A percentile compares a stretch with the other conserved stretches of the same genome.
Evolutionary conservation across 2,329 filamentous ascomycete species (phyloP).

Genomic region (Cercospora brassicicola): DNA sequence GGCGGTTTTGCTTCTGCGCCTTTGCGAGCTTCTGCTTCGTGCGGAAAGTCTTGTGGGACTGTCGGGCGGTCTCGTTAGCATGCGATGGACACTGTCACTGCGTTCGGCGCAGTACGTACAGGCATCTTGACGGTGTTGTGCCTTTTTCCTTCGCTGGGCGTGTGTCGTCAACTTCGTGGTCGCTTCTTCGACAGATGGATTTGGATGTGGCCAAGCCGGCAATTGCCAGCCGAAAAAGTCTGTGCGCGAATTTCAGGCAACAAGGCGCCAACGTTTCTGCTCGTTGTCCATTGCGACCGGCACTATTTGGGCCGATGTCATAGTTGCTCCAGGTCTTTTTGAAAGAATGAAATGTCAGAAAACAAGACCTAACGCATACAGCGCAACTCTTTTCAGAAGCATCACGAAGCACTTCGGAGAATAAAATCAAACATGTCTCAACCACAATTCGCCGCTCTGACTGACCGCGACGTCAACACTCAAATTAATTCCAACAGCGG

Average conservation of each 20-base stretch:
- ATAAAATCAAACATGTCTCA: constrained; percentile 20
- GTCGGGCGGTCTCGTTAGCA: constrained; percentile 33
- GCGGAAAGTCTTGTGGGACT: constrained; percentile 99
- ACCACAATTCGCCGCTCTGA: constrained; percentile 28
- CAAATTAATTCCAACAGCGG: constrained; percentile 24
- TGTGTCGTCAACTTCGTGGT: constrained; percentile 9
- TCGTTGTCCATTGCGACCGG: constrained; percentile 11
- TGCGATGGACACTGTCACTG: not conserved
- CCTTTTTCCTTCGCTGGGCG: constrained; percentile 23
- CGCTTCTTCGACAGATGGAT: constrained; percentile 5
- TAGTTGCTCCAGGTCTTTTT: not conserved
- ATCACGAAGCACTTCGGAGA: not conserved
- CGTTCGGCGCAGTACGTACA: constrained; percentile 30
- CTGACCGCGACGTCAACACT: constrained; percentile 30
- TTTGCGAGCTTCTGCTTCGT: constrained; percentile 99
- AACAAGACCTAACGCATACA: not conserved
- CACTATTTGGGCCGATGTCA: constrained; percentile 12
- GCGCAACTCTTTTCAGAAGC: constrained; percentile 14
- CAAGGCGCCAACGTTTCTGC: constrained; percentile 2
- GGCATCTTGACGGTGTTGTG: constrained; percentile 37
- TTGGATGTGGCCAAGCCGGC: constrained; percentile 8
- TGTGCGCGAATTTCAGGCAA: constrained; percentile 1
- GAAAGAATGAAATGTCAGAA: not conserved
- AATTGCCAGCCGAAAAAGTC: constrained; percentile 6
- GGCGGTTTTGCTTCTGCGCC: constrained; percentile 99